These are phyloP conservation scores for Adenanthera pavonina DNA, from an alignment of 306 rosid species.

Conservation along the genomic window DNA sequence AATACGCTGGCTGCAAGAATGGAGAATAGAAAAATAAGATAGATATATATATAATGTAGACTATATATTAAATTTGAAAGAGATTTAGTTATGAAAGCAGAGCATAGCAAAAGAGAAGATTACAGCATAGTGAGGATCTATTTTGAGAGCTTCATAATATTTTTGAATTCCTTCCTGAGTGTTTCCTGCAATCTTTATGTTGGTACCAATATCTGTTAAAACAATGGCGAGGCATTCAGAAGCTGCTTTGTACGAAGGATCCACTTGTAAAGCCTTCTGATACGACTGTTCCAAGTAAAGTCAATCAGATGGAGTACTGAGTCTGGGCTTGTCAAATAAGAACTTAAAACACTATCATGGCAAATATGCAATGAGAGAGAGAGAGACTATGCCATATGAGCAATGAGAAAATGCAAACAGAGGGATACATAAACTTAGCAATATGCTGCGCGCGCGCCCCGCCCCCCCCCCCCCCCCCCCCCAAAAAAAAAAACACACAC, in stretches of 20 bases:
- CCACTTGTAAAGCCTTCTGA: slow-evolving; percentile 85
- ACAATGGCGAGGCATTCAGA: slow-evolving; percentile 97
- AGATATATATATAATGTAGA: slow-evolving; percentile 14
- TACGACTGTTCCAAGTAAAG: slow-evolving; percentile 80
- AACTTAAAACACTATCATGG: slow-evolving; percentile 22
- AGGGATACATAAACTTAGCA: background rate
- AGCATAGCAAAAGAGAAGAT: slow-evolving; percentile 39
- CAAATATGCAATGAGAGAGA: slow-evolving; percentile 1
- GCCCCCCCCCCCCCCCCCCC: too few relatives aligned
- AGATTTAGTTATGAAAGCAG: slow-evolving; percentile 3
- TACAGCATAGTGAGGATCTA: slow-evolving; percentile 96
- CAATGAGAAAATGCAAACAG: slow-evolving; percentile 23
- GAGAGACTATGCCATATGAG: slow-evolving; percentile 6
- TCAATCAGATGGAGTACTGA: slow-evolving; percentile 14
- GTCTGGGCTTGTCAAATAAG: slow-evolving; percentile 20
- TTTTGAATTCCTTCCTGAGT: slow-evolving; percentile 98
- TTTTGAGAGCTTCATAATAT: slow-evolving; percentile 93
- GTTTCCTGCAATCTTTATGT: slow-evolving; percentile 95
- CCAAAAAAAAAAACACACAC: too few relatives aligned
- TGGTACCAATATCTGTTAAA: slow-evolving; percentile 97
- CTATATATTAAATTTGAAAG: slow-evolving; percentile 9
- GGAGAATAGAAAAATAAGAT: slow-evolving; percentile 29
- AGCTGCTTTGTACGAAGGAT: slow-evolving; percentile 84
- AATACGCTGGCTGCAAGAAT: slow-evolving; percentile 88
- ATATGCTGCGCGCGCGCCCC: too few relatives aligned